Conservation (phyloP, 2,329 filamentous ascomycete species). For the Verticillium zaregamsianum region DNA sequence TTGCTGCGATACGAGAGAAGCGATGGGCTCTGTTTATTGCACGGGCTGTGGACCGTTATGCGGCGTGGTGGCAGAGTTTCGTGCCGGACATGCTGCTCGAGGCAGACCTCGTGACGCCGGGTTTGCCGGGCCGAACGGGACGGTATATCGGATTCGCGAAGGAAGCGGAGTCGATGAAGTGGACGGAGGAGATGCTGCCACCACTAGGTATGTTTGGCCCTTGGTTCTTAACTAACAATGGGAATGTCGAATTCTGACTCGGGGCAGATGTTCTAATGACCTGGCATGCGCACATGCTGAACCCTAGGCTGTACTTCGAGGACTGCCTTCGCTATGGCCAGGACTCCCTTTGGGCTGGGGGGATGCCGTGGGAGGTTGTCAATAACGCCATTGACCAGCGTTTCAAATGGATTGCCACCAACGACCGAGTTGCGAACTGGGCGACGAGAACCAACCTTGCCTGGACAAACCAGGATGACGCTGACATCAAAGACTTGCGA, state of each 20-base stretch:
- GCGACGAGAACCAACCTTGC: conserved; percentile 34
- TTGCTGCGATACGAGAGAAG: conserved; percentile 57
- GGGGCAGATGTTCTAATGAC: conserved; percentile 63
- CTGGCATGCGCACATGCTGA: conserved; percentile 69
- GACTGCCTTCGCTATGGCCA: conserved; percentile 55
- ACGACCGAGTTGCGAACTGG: conserved; percentile 39
- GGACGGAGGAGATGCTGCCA: conserved; percentile 38
- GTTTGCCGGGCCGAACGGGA: conserved; percentile 6
- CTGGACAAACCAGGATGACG: conserved; percentile 54
- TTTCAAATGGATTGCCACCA: conserved; percentile 47
- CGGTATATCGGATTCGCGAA: conserved; percentile 22
- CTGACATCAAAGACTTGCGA: conserved; percentile 33
- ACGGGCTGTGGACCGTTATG: conserved; percentile 59
- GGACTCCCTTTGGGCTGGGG: conserved; percentile 51
- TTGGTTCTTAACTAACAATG: neutral
- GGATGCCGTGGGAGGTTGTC: conserved; percentile 59
- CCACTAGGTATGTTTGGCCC: conserved; percentile 41
- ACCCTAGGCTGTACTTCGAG: conserved; percentile 61
- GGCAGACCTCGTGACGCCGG: conserved; percentile 15
- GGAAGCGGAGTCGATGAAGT: conserved; percentile 17
- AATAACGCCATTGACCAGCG: conserved; percentile 48
- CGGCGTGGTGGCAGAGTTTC: conserved; percentile 52
- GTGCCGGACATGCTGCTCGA: conserved; percentile 19
- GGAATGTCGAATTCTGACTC: conserved; percentile 16
- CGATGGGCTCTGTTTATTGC: conserved; percentile 63